Evolutionary conservation across 305 asterid genomes (phyloP), one percentile per base, ranked within the genome.

Genomic region (Solanum hybrid): DNA sequence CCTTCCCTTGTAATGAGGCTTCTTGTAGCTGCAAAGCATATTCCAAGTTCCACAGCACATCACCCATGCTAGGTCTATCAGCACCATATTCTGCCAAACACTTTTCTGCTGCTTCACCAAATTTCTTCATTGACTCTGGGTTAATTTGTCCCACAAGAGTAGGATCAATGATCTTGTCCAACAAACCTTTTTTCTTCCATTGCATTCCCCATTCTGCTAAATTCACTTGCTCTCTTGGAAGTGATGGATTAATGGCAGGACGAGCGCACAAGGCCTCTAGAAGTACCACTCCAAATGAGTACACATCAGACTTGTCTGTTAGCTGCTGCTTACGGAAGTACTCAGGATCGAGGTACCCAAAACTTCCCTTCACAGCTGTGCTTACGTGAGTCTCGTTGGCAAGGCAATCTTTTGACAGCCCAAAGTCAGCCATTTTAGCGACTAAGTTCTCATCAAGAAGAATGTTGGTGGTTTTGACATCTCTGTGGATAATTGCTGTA

Each of bases 121-220:
- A 94, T 89, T 94, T 95, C 89, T 90, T 94, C 95, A 95, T 90
- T 0, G 96, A 95, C 81, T 95, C 96, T 1, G 92, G 96, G 40
- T 95, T 94, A 78, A 95, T 94, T 33, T 93, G 91, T 6, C 92
- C 95, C 1, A 88, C 93, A 34, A 95, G 92, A n/a, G 83, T 92
- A 20, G 96, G 94, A 89, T 95, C 96, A 4, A 94, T 94, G 89
- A 95, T 94, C 90, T 93, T 95, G 24, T 94, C 96, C 37, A 95
- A 51, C 33, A 94, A 36, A 8, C 96, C 98, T 88, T 95, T 97
- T 88, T 96, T 92, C 93, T 96, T 96, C 96, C 98, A 96, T 88
- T 97, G 98, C 98, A 96, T 92, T 10, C 96, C 99, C 98, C 99
- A 97, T 69, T 97, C 99, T 0, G 99, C 99, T 87, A 97, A 88